phyloP scores from a whole-genome alignment of 176 grass and related monocot species.

The Bonia amplexicaulis region DNA sequence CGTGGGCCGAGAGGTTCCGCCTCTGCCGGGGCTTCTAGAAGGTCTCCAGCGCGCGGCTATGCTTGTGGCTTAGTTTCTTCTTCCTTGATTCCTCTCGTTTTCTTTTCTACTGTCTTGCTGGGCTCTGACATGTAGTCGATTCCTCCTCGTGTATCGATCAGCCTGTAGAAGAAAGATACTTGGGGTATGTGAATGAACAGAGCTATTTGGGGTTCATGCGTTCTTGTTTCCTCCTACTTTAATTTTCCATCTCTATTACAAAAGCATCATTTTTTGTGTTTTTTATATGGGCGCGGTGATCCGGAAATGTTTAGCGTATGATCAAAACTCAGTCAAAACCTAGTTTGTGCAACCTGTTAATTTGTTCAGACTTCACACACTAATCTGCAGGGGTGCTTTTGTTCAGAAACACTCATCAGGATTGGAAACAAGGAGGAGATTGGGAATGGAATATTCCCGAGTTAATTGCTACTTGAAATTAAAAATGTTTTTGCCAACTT shows the following conservation, averaged over 20 bases:
- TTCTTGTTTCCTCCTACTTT: neutral
- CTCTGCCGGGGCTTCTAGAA: slow-evolving; percentile 65
- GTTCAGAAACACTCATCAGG: neutral
- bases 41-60: neutral
- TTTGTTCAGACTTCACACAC: neutral
- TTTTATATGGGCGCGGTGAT: neutral
- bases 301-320: neutral
- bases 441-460: neutral
- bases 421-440: neutral
- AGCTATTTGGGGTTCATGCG: slow-evolving; percentile 3
- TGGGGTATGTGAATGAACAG: slow-evolving; percentile 62
- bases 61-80: neutral
- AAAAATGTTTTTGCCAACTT: neutral
- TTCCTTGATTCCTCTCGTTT: neutral
- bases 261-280: neutral
- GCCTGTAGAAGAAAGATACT: slow-evolving; percentile 20
- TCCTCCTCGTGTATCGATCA: slow-evolving; percentile 46
- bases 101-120: neutral
- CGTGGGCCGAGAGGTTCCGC: slow-evolving; percentile 34
- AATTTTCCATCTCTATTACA: neutral
- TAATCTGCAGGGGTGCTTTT: neutral
- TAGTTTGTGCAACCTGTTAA: neutral
- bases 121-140: slow-evolving; percentile 43
- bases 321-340: neutral
- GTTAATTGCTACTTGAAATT: neutral